These are phyloP conservation scores for Phascolomyces articulosus DNA, from an alignment of 371 early-diverging fungal genomes.

Conservation along the genomic window DNA sequence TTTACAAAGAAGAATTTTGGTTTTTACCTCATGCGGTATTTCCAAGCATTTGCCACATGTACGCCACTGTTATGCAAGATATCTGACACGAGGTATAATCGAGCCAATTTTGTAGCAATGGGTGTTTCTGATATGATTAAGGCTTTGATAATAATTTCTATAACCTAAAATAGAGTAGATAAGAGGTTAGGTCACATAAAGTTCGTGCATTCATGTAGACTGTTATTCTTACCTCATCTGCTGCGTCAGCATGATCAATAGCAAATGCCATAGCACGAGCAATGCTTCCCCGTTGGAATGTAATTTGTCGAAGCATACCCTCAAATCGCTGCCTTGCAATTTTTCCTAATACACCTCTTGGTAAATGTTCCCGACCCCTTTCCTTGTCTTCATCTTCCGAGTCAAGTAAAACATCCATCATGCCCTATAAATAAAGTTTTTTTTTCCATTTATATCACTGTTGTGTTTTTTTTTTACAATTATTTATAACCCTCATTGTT, in stretches of 20 bases:
- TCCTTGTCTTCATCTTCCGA: slow-evolving; percentile 62
- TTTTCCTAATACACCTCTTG: slow-evolving; percentile 62
- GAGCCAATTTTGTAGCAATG: slow-evolving; percentile 69
- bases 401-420: slow-evolving; percentile 35
- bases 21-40: slow-evolving; percentile 68
- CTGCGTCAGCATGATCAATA: slow-evolving; percentile 83
- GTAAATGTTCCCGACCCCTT: slow-evolving; percentile 34
- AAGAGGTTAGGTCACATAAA: too few species aligned
- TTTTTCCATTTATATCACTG: neutral
- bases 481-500: neutral
- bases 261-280: slow-evolving; percentile 87
- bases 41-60: slow-evolving; percentile 86
- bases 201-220: neutral
- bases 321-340: slow-evolving; percentile 63
- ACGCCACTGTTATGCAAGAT: slow-evolving; percentile 85
- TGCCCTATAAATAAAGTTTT: slow-evolving; percentile 21
- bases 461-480: neutral
- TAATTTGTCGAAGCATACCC: slow-evolving; percentile 58
- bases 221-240: slow-evolving; percentile 66
- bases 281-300: slow-evolving; percentile 69
- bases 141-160: slow-evolving; percentile 66
- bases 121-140: slow-evolving; percentile 64
- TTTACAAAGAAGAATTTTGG: too few species aligned
- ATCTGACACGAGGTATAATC: slow-evolving; percentile 85
- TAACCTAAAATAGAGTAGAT: slow-evolving; percentile 47